Evolutionary conservation across 352 stramenopile species (phyloP).

Genomic region (Phytopythium litorale): DNA sequence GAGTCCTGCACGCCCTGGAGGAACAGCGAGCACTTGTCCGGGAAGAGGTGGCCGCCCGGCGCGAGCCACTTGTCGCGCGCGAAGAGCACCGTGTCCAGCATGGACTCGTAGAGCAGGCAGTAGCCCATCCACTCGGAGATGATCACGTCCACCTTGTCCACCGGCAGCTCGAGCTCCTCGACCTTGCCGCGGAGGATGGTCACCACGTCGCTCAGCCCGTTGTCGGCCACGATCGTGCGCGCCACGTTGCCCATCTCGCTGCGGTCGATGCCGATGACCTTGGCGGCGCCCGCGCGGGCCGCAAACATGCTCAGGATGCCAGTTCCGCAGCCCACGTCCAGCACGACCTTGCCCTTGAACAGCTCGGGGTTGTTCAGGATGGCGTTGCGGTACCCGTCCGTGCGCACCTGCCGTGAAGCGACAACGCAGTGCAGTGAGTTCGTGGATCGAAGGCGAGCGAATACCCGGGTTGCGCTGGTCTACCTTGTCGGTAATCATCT

Average conservation of each 20-base stretch:
- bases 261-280: constrained; percentile 95
- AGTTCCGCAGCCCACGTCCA: constrained; percentile 97
- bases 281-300: constrained; percentile 81
- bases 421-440: not conserved
- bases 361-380: constrained; percentile 97
- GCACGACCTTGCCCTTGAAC: constrained; percentile 96
- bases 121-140: constrained; percentile 99
- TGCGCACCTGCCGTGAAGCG: constrained; percentile 68
- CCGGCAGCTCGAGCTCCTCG: constrained; percentile 91
- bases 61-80: constrained; percentile 96
- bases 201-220: constrained; percentile 89
- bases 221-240: constrained; percentile 92
- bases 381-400: constrained; percentile 95
- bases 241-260: constrained; percentile 95
- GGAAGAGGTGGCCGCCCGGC: constrained; percentile 93
- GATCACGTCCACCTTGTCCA: constrained; percentile 96
- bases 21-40: constrained; percentile 96
- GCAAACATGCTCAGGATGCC: constrained; percentile 98
- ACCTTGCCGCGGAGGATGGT: constrained; percentile 96
- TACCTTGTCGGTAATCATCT: constrained; percentile 82
- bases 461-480: too few species aligned
- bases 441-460: not conserved
- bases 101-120: constrained; percentile 97
- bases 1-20: constrained; percentile 80
- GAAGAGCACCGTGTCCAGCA: constrained; percentile 97